phyloP scores from a whole-genome alignment of 164 flowering plant genomes.

The Nymphaea colorata region DNA sequence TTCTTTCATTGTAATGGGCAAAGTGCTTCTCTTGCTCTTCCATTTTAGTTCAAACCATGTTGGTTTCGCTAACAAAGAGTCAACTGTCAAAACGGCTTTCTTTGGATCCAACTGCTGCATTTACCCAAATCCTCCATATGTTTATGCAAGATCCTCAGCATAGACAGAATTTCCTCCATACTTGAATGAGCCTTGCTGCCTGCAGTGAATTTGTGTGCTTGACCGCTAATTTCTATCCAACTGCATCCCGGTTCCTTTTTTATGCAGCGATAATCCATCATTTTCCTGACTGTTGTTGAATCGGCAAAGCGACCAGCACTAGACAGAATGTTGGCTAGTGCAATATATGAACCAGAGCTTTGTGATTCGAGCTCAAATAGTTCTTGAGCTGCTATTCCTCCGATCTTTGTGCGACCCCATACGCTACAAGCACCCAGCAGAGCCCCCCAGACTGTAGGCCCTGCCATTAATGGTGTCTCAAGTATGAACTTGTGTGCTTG shows the following conservation, averaged over 20 bases:
- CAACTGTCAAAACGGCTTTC: background rate
- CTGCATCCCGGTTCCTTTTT: background rate
- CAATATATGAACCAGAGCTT: conserved; percentile 2
- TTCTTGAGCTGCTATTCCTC: background rate
- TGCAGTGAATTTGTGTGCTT: background rate
- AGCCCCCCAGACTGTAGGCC: background rate
- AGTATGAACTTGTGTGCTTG: background rate
- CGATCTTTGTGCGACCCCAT: background rate
- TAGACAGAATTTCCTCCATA: background rate
- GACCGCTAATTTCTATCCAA: background rate
- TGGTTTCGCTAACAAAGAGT: background rate
- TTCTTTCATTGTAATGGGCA: background rate
- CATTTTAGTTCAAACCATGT: too few species aligned
- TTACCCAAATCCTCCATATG: background rate
- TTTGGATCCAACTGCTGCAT: background rate
- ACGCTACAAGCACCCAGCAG: conserved; percentile 1
- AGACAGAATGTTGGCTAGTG: conserved; percentile 2
- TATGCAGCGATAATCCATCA: conserved; percentile 1
- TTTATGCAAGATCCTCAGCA: background rate
- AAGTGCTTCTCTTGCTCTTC: background rate
- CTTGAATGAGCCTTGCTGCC: background rate
- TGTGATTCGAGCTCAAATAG: background rate
- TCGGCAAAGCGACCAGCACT: background rate
- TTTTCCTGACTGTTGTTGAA: background rate
- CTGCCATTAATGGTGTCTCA: background rate